phyloP scores from a whole-genome alignment of 2,329 filamentous ascomycete species.

The Cladorrhinum sp. region DNA sequence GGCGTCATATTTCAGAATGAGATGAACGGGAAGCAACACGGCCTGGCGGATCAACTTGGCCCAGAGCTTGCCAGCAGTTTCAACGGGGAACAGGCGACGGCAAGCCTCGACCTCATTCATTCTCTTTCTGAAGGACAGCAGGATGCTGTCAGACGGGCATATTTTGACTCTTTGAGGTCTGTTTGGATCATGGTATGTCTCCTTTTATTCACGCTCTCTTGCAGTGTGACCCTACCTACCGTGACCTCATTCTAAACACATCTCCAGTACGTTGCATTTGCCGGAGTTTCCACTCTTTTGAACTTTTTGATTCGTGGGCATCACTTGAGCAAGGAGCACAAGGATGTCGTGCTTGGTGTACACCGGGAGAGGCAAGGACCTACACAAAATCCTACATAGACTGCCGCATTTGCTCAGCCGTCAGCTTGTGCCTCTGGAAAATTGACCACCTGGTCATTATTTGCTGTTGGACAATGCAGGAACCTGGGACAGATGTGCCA shows the following conservation, averaged over 20 bases:
- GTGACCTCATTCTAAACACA: neutral
- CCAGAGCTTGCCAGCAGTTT: constrained; percentile 38
- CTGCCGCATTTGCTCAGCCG: no score
- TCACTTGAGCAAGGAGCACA: constrained; percentile 13
- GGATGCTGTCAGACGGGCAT: constrained; percentile 26
- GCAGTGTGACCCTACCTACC: neutral
- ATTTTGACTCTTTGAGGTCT: constrained; percentile 11
- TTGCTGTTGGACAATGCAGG: no score
- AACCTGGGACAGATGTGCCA: no score
- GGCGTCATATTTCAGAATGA: constrained; percentile 77
- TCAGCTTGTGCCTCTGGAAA: no score
- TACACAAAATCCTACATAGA: no score
- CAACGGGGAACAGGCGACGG: constrained; percentile 49
- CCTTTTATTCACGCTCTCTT: neutral
- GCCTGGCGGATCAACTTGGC: constrained; percentile 50
- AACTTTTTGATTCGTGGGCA: constrained; percentile 13
- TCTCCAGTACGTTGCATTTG: constrained; percentile 15
- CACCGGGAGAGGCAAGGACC: neutral
- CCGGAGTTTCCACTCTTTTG: constrained; percentile 4
- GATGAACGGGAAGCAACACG: constrained; percentile 49
- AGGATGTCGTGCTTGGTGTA: constrained; percentile 14
- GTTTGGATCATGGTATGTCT: constrained; percentile 19
- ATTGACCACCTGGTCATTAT: no score
- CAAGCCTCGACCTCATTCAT: constrained; percentile 50
- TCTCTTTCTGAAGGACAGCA: constrained; percentile 41